Conservation (phyloP, 768 basidiomycete genomes). For the Boletus barrowsii region DNA sequence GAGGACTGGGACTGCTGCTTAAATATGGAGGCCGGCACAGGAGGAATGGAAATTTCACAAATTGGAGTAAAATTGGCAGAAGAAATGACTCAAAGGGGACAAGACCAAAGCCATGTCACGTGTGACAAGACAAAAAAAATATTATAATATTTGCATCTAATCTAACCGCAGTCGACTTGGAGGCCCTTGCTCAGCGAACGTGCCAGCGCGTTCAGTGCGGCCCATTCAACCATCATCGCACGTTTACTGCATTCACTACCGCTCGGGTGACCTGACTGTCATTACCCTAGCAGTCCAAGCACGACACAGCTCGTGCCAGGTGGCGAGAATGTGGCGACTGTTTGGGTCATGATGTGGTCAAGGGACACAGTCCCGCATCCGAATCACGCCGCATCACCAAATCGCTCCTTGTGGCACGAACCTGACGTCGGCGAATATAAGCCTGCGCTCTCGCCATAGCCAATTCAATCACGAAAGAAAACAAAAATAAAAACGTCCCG, state of each 20-base stretch:
- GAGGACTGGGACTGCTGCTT: conserved; percentile 20
- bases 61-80: conserved; percentile 26
- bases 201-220: conserved; percentile 9
- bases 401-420: not conserved
- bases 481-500: not conserved
- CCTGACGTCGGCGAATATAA: not conserved
- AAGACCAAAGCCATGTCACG: conserved; percentile 24
- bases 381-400: conserved; percentile 8
- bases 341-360: conserved; percentile 7
- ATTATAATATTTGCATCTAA: conserved; percentile 10
- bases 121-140: conserved; percentile 15
- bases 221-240: conserved; percentile 4
- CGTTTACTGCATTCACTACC: conserved; percentile 11
- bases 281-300: not conserved
- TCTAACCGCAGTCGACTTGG: not conserved
- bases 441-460: not conserved
- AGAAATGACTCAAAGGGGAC: conserved; percentile 36
- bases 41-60: conserved; percentile 37
- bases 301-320: not conserved
- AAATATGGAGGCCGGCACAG: conserved; percentile 37
- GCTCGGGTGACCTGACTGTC: not conserved
- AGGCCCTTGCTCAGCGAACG: conserved; percentile 8
- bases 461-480: conserved; percentile 2
- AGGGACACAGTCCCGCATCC: not conserved
- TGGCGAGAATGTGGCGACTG: conserved; percentile 14